phyloP scores from a whole-genome alignment of 768 basidiomycete genomes.

The Boletus rex-veris region DNA sequence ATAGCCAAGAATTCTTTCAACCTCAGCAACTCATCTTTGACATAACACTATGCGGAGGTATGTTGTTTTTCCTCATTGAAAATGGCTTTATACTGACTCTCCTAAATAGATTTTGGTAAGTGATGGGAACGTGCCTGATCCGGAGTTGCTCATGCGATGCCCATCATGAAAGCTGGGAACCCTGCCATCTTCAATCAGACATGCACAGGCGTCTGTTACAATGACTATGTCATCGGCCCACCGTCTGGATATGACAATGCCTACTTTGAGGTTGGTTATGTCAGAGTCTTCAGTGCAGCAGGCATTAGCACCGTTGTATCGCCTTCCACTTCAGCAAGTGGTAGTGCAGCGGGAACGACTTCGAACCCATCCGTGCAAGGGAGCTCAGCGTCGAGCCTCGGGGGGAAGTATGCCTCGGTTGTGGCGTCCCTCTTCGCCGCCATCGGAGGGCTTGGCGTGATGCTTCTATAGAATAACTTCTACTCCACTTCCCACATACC shows the following conservation, averaged over 20 bases:
- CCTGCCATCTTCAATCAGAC: constrained; percentile 53
- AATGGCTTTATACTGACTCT: constrained; percentile 13
- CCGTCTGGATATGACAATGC: constrained; percentile 60
- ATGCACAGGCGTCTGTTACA: constrained; percentile 65
- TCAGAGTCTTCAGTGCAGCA: constrained; percentile 45
- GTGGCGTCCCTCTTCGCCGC: constrained; percentile 8
- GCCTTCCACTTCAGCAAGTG: constrained; percentile 18
- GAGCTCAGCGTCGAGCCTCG: not conserved
- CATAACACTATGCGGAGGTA: constrained; percentile 67
- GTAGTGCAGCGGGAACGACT: constrained; percentile 12
- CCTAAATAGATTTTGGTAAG: constrained; percentile 32
- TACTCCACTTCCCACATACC: not conserved
- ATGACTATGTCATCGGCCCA: constrained; percentile 63
- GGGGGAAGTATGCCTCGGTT: constrained; percentile 1
- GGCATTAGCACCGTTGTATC: constrained; percentile 29
- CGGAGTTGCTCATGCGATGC: constrained; percentile 12
- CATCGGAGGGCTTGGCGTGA: constrained; percentile 14
- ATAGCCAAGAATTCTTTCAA: constrained; percentile 50
- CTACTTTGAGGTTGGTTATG: constrained; percentile 68
- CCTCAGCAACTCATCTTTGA: constrained; percentile 69
- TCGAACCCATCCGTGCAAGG: not conserved
- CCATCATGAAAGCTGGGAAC: constrained; percentile 44
- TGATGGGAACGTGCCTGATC: not conserved
- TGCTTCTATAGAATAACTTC: constrained; percentile 9
- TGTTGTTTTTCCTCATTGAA: constrained; percentile 25